Conservation (phyloP, 2,329 filamentous ascomycete genomes). For the Sporothrix pallida region DNA sequence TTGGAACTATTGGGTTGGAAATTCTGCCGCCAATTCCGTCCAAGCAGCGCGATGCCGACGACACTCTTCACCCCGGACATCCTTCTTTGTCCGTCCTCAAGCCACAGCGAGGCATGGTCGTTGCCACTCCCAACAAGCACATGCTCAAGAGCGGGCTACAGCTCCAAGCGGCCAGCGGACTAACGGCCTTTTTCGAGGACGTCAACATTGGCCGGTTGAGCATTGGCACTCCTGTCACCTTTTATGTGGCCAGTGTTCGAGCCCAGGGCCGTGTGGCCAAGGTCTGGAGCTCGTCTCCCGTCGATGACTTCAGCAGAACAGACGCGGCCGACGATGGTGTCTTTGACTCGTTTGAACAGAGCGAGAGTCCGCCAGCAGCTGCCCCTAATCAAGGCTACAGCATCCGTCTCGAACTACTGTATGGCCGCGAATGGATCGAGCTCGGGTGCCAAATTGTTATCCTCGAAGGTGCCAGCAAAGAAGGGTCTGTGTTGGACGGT, state of each 20-base stretch:
- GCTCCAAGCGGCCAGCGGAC: conserved; percentile 69
- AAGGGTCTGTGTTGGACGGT: conserved; percentile 71
- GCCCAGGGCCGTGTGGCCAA: conserved; percentile 72
- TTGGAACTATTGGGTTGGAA: conserved; percentile 84
- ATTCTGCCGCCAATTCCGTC: conserved; percentile 51
- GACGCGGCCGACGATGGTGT: conserved; percentile 54
- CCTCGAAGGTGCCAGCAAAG: conserved; percentile 72
- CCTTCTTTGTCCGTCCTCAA: conserved; percentile 44
- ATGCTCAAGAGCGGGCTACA: conserved; percentile 62
- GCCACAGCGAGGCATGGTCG: conserved; percentile 81
- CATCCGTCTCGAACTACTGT: conserved; percentile 71
- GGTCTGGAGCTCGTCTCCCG: conserved; percentile 40
- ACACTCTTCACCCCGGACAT: background rate
- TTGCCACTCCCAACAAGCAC: conserved; percentile 67
- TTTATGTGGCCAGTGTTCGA: conserved; percentile 87
- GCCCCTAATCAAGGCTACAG: conserved; percentile 51
- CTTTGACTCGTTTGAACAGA: conserved; percentile 56
- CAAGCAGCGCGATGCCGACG: background rate
- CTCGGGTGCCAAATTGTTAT: conserved; percentile 72
- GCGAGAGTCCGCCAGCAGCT: conserved; percentile 47
- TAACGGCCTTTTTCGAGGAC: conserved; percentile 73
- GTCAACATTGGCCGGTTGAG: conserved; percentile 66
- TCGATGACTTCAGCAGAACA: conserved; percentile 35
- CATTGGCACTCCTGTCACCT: conserved; percentile 73
- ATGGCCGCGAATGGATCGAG: conserved; percentile 75